Evolutionary conservation across 192 early-diverging fungal genomes (phyloP).

Genomic region (Chytriomyces confervae): DNA sequence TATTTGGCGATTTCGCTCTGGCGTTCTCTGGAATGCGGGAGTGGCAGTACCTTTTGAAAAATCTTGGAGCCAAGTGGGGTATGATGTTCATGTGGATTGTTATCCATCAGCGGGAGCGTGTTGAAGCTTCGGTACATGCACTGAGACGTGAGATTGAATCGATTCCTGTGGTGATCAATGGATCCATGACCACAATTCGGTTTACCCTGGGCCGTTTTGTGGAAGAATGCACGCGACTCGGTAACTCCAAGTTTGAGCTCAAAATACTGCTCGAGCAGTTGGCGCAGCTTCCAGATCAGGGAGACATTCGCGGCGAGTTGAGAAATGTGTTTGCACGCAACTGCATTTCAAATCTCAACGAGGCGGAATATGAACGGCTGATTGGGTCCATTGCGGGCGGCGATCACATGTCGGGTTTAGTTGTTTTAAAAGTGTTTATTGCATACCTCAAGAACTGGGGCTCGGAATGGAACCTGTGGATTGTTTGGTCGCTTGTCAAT

Average conservation of each 20-base stretch:
- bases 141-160: conserved; percentile 18
- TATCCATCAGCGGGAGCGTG: conserved; percentile 33
- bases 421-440: conserved; percentile 32
- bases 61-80: conserved; percentile 26
- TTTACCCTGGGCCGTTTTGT: conserved; percentile 32
- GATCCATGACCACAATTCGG: neutral
- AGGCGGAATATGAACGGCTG: conserved; percentile 20
- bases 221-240: conserved; percentile 31
- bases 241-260: conserved; percentile 15
- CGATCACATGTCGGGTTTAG: conserved; percentile 25
- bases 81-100: conserved; percentile 30
- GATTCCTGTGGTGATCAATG: conserved; percentile 4
- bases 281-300: neutral
- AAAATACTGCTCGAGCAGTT: conserved; percentile 27
- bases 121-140: conserved; percentile 22
- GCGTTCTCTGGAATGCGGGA: conserved; percentile 24
- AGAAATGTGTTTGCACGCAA: conserved; percentile 5
- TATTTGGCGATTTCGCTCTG: conserved; percentile 31
- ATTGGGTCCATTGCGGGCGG: conserved; percentile 32
- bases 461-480: conserved; percentile 40
- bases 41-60: conserved; percentile 31
- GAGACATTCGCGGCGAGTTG: conserved; percentile 9
- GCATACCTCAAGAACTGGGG: conserved; percentile 36
- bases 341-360: conserved; percentile 12
- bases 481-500: conserved; percentile 37